Evolutionary conservation across 1,284 basidiomycete genomes (phyloP).

Genomic region (Naganishia liquefaciens): DNA sequence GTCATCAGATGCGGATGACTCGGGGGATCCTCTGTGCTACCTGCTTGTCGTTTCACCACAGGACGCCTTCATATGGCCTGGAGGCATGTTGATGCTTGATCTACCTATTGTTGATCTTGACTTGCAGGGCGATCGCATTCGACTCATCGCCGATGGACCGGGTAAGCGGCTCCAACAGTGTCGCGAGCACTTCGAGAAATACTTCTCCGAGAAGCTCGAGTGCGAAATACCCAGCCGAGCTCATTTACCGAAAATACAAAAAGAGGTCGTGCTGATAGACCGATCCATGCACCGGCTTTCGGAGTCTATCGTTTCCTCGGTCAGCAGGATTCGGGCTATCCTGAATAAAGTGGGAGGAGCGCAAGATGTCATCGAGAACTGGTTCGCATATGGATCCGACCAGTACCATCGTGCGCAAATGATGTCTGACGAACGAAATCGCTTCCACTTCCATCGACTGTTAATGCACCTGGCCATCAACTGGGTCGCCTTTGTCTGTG

Average conservation of each 20-base stretch:
- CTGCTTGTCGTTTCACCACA: conserved; percentile 84
- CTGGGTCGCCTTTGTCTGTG: conserved; percentile 98
- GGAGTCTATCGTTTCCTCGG: conserved; percentile 88
- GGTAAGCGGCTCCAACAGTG: conserved; percentile 72
- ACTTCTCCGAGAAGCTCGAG: conserved; percentile 59
- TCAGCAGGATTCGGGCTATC: conserved; percentile 74
- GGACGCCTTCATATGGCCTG: conserved; percentile 90
- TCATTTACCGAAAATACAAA: conserved; percentile 84
- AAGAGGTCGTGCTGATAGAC: conserved; percentile 85
- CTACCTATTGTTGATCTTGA: conserved; percentile 73
- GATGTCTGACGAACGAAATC: conserved; percentile 70
- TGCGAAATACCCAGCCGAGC: conserved; percentile 84
- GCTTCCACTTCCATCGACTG: conserved; percentile 80
- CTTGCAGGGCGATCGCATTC: conserved; percentile 76
- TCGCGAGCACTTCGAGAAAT: conserved; percentile 73
- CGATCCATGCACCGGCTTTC: conserved; percentile 86
- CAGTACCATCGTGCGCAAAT: conserved; percentile 63
- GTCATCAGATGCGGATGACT: conserved; percentile 51
- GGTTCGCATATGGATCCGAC: conserved; percentile 92
- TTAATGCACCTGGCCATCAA: conserved; percentile 87
- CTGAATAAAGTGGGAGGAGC: conserved; percentile 58
- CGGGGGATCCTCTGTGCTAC: conserved; percentile 61
- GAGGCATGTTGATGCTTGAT: conserved; percentile 68
- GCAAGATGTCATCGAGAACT: conserved; percentile 90
- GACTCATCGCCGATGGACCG: conserved; percentile 85